Base-by-base conservation (phyloP, 2,329 filamentous ascomycete genomes). In the Colletotrichum sublineola region DNA sequence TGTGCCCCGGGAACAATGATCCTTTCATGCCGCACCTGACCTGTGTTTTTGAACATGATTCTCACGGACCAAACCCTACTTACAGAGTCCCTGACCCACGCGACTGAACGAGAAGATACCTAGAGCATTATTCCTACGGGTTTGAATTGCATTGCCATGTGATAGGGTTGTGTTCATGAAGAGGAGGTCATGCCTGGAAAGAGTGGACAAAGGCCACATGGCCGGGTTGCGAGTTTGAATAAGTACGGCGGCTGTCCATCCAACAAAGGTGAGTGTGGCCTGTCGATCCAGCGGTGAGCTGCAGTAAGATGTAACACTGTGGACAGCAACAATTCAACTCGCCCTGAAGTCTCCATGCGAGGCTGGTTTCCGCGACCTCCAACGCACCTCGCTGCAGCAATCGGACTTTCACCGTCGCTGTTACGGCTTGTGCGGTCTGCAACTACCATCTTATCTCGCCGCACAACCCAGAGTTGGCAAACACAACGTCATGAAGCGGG, bases 281-380 rank as follows among this genome's bases (percentile, higher is more conserved):
- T 71, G 68, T 63, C 58, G 64, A 50, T 71, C 56, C 63, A 71
- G 68, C 63, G 56, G 55, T 67, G 68, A 71, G 68, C 33, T 67
- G 56, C 48, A 67, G 68, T 40, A 24, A 44, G 63, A 52, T 46
- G 24, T 53, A 52, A 33, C 44, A 15, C 31, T 24, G 24, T 24
- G 1, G 20, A 48, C 31, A 58, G 33, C 38, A 20, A 36, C 46
- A 24, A 58, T 44, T 33, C 36, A 63, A 57, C 36, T 40, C 36
- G 56, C 8, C 56, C 31, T 53, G n/a, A 24, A 29, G 36, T 18
- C 52, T 33, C 46, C 62, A 12, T 52, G 15, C 50, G 42, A 29
- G 3, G 18, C 29, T 24, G 1, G 18, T 29, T 15, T 14, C n/a
- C 46, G 52, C 24, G 44, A 9, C 15, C 20, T 11, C n/a, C 62